phyloP scores from a whole-genome alignment of 768 basidiomycete genomes.

The Favolaschia claudopus region DNA sequence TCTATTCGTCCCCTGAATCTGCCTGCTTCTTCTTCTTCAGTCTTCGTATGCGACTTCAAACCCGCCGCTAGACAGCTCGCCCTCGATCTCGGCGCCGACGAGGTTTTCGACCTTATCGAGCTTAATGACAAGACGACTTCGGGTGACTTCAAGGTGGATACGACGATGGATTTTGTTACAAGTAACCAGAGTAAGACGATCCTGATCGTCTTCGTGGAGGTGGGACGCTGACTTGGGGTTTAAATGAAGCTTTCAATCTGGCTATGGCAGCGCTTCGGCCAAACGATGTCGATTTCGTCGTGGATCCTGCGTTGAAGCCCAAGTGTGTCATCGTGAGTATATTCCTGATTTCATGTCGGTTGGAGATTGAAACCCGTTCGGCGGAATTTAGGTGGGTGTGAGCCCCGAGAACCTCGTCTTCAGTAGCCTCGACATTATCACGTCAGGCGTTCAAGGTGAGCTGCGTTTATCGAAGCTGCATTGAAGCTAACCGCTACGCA shows the following conservation, averaged over 20 bases:
- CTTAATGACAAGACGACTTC: conserved; percentile 20
- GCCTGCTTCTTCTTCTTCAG: neutral
- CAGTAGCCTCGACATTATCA: conserved; percentile 8
- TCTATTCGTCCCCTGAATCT: neutral
- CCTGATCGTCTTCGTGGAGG: neutral
- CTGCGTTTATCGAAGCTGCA: neutral
- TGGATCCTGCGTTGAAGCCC: conserved; percentile 3
- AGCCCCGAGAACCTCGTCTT: conserved; percentile 20
- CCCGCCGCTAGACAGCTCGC: conserved; percentile 31
- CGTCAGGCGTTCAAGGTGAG: conserved; percentile 12
- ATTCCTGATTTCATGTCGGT: too few species aligned
- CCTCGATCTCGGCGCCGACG: conserved; percentile 27
- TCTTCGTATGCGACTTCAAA: conserved; percentile 32
- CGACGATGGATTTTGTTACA: conserved; percentile 33
- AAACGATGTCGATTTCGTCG: conserved; percentile 23
- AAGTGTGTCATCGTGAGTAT: conserved; percentile 14
- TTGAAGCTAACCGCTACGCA: neutral
- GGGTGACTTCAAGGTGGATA: conserved; percentile 27
- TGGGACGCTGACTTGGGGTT: neutral
- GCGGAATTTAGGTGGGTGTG: conserved; percentile 10
- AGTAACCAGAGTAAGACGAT: conserved; percentile 26
- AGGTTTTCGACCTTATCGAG: conserved; percentile 27
- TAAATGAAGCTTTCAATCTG: conserved; percentile 12
- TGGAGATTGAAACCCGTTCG: neutral
- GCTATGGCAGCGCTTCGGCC: conserved; percentile 17